These are phyloP conservation scores for Myriosclerotinia duriaeana DNA, from an alignment of 2,329 filamentous ascomycete species.

Conservation along the genomic window DNA sequence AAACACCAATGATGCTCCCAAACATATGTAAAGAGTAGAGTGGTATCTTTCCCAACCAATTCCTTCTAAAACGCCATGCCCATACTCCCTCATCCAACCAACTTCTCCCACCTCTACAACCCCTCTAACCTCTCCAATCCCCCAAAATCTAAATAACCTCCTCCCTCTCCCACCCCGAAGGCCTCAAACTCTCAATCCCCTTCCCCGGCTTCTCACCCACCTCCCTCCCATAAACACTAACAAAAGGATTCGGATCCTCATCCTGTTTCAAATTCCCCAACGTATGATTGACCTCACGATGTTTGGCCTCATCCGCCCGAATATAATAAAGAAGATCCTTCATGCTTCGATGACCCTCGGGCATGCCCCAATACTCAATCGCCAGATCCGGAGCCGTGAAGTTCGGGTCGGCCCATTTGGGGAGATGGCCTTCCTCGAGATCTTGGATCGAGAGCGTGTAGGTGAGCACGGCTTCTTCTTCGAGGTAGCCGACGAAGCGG, in stretches of 20 bases:
- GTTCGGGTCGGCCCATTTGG: conserved; percentile 69
- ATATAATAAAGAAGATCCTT: conserved; percentile 84
- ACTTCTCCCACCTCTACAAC: conserved; percentile 78
- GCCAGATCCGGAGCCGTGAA: conserved; percentile 86
- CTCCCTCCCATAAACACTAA: conserved; percentile 74
- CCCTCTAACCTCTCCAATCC: conserved; percentile 48
- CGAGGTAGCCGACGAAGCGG: conserved; percentile 93
- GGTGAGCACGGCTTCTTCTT: conserved; percentile 95
- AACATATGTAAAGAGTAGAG: conserved; percentile 4
- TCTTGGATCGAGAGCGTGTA: conserved; percentile 89
- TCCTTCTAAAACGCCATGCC: background rate
- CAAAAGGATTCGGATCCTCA: conserved; percentile 89
- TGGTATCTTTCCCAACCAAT: background rate
- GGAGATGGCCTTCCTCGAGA: conserved; percentile 79
- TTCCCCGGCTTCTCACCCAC: conserved; percentile 67
- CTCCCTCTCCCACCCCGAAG: conserved; percentile 76
- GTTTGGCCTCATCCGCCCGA: conserved; percentile 83
- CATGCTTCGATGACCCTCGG: conserved; percentile 79
- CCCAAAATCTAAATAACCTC: conserved; percentile 60
- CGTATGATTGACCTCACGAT: conserved; percentile 93
- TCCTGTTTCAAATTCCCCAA: conserved; percentile 82
- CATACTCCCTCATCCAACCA: conserved; percentile 44
- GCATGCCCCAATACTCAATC: conserved; percentile 91
- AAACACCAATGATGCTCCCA: background rate
- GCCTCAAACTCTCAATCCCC: conserved; percentile 59